Base-by-base conservation (phyloP, 768 basidiomycete species). In the Amanita muscaria region DNA sequence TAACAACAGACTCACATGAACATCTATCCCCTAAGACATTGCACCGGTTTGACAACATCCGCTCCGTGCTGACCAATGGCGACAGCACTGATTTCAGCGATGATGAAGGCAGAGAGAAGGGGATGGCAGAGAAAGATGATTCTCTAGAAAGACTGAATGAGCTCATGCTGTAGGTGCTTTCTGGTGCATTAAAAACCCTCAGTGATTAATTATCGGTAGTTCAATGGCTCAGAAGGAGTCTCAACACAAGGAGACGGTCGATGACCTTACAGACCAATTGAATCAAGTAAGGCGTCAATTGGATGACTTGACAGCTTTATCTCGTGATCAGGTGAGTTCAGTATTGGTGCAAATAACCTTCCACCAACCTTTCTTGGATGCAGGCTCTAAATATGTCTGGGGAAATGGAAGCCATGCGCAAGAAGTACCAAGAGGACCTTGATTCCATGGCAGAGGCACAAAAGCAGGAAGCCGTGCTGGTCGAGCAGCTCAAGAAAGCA, bases 201-300 rank as follows among this genome's bases (percentile, higher is more conserved):
- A 53, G 48, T 32, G 40, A 49, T 8, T 34, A 30, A 30, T 31
- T 22, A 7, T 36, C 35, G 54, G n/a, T 47, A 96, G 91, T 51
- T 89, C 94, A 2, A 97, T 98, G 94, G 93, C 93, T 2, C 84
- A 88, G 66, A 98, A 98, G 60, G 96, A 99, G 61, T 84, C 88
- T 3, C 71, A 80, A 25, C 94, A 98, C 59, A 78, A 79, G 27
- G 88, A 94, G 56, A 59, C 76, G 18, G 84, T 96, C 21, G 81
- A 88, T 32, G 67, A 67, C 24, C 70, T 97, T 50, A 80, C 79
- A 34, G 57, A 66, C 11, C 78, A 93, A 55, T 69, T 96, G 18
- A 59, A 52, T 54, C 71, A 80, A 52, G 76, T 84, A 48, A 80
- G 80, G 46, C 74, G 86, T 32, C 84, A 89, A 57, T 77, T 89